These are phyloP conservation scores for Pythium biforme DNA, from an alignment of 352 stramenopile species.

Conservation along the genomic window DNA sequence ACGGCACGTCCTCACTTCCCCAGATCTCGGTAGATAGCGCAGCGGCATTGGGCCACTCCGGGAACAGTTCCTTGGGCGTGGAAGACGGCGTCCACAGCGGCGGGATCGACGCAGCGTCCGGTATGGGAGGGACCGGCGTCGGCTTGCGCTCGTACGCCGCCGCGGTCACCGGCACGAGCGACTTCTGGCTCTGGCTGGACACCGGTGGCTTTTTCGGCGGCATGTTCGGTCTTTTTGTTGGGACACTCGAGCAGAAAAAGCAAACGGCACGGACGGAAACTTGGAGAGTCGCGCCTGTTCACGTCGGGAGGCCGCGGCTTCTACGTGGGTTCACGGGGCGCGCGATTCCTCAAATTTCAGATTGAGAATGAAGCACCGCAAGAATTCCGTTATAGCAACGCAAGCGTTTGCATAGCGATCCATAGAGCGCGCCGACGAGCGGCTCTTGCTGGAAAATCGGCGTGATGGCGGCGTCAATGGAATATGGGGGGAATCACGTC, in stretches of 20 bases:
- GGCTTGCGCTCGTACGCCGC: constrained; percentile 26
- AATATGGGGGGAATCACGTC: too few species aligned
- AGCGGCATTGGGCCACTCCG: constrained; percentile 50
- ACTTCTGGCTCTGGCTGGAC: constrained; percentile 26
- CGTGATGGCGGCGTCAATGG: too few species aligned
- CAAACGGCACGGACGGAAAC: too few species aligned
- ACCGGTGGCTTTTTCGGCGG: constrained; percentile 42
- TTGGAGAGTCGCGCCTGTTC: constrained; percentile 16
- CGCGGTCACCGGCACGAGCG: constrained; percentile 1
- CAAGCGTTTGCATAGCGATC: too few species aligned
- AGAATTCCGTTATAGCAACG: too few species aligned
- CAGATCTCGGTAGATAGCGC: constrained; percentile 51
- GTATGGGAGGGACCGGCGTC: constrained; percentile 27
- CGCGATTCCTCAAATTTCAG: too few species aligned
- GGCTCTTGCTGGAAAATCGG: too few species aligned
- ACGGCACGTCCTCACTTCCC: constrained; percentile 40
- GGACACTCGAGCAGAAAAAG: too few species aligned
- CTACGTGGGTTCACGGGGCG: neutral
- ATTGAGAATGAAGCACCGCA: too few species aligned
- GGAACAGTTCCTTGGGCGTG: constrained; percentile 46
- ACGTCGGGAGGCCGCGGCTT: too few species aligned
- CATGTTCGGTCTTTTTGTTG: too few species aligned
- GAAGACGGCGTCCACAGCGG: constrained; percentile 42
- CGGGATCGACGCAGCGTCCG: constrained; percentile 33
- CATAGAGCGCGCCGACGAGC: too few species aligned